Percentiles rank a stretch among this genome's conserved stretches.
These are phyloP conservation scores for Fusarium verticillioides DNA, from an alignment of 2,329 filamentous ascomycete genomes.

Conservation along the genomic window DNA sequence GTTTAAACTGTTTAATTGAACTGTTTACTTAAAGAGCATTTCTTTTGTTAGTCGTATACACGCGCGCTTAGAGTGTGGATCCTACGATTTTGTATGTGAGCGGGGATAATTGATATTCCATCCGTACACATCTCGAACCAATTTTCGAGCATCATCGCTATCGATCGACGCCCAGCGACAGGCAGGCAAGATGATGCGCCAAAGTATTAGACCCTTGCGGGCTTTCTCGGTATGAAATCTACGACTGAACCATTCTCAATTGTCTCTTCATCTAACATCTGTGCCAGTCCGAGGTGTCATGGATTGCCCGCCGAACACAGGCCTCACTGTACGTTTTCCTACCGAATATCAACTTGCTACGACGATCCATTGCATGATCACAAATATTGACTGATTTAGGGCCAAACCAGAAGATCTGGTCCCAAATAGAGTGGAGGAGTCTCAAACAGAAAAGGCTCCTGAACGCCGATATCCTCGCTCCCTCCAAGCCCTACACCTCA, in stretches of 20 bases:
- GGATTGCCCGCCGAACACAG: constrained; percentile 41
- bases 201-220: constrained; percentile 41
- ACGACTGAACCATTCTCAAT: not conserved
- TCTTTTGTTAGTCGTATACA: not conserved
- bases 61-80: not conserved
- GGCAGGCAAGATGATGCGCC: constrained; percentile 48
- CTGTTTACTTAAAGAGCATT: too few relatives aligned
- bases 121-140: constrained; percentile 6
- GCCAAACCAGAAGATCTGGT: constrained; percentile 28
- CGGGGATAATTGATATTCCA: not conserved
- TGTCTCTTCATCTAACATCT: constrained; percentile 13
- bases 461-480: constrained; percentile 74
- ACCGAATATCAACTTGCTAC: not conserved
- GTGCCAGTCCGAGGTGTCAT: constrained; percentile 37
- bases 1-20: too few relatives aligned
- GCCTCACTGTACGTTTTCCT: constrained; percentile 42
- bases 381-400: constrained; percentile 25
- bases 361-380: not conserved
- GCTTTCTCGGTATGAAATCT: constrained; percentile 39
- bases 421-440: constrained; percentile 25
- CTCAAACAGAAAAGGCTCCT: constrained; percentile 22
- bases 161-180: constrained; percentile 38
- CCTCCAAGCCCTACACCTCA: constrained; percentile 87
- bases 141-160: constrained; percentile 38
- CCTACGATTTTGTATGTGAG: not conserved